Evolutionary conservation across 1,284 basidiomycete species (phyloP).

Genomic region (Psilocybe mexicana): DNA sequence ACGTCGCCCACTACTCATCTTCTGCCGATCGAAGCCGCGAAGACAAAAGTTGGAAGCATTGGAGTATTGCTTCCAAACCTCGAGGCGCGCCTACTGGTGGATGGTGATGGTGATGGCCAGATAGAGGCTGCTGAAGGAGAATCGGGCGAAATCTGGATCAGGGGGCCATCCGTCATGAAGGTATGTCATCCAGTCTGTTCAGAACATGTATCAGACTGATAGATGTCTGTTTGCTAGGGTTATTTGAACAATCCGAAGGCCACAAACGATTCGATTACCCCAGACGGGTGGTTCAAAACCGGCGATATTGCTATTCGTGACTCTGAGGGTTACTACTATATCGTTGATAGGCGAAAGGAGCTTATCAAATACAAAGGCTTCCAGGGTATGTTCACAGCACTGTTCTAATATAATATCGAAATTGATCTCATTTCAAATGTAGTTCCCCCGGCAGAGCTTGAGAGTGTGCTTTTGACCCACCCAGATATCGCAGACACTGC

Average conservation of each 20-base stretch:
- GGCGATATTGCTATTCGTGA: conserved; percentile 74
- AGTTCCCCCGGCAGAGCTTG: conserved; percentile 86
- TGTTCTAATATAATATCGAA: background rate
- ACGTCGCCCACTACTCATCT: conserved; percentile 66
- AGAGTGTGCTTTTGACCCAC: conserved; percentile 71
- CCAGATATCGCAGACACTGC: conserved; percentile 71
- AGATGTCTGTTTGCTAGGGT: conserved; percentile 38
- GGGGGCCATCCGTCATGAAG: conserved; percentile 82
- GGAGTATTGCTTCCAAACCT: conserved; percentile 80
- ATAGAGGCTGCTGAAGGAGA: conserved; percentile 54
- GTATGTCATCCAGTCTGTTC: conserved; percentile 28
- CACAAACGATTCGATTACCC: conserved; percentile 66
- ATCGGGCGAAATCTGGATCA: conserved; percentile 80
- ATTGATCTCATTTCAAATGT: background rate
- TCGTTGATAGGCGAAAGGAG: conserved; percentile 77
- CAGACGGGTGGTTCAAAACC: conserved; percentile 82
- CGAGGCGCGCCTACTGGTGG: conserved; percentile 72
- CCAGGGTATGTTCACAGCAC: conserved; percentile 44
- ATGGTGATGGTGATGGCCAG: conserved; percentile 51
- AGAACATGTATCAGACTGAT: background rate
- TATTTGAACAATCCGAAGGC: conserved; percentile 69
- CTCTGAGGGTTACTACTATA: conserved; percentile 61
- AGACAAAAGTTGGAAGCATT: conserved; percentile 59
- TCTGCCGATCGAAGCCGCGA: conserved; percentile 38
- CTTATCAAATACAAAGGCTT: conserved; percentile 84